Evolutionary conservation across 2,329 filamentous ascomycete species (phyloP), one percentile per base, ranked within the genome.

Genomic region (Exophiala oligosperma): DNA sequence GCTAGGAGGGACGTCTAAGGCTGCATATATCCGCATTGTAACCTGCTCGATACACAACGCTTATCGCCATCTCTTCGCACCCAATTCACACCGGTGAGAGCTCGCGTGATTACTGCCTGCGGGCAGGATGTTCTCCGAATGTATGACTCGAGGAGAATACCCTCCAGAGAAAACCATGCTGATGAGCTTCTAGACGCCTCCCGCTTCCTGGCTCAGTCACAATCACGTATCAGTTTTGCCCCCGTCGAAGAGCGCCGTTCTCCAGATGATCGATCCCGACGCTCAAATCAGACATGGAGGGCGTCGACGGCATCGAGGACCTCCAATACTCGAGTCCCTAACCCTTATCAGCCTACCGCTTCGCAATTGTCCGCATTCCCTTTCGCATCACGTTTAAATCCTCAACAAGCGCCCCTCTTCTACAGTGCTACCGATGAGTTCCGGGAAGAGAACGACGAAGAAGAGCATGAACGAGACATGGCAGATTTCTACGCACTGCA

Each of bases 401-500:
- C 64, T 11, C 88, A 90, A 57, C 90, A 92, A 66, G 92, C 93
- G 8, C 94, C 94, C 55, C 80, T 99, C n/a, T 97, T 99, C 73
- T 92, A 94, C 74, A 96, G 91, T 69, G 87, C 90, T 3, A 84
- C 92, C 14, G 92, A 96, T 72, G 91, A 95, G 70, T 94, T 95
- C 64, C 86, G 89, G 61, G 92, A 97, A 74, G 91, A 95, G 70
- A 92, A 97, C 63, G 93, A 97, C 61, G 92, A 94, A 71, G 89
- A 91, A 67, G 92, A 96, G 74, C 87, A 91, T 67, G 90, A 95
- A 67, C 81, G 92, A 54, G 93, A 97, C 70, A 90, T 93, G 35
- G 92, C 92, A n/a, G 94, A 97, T 74, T 87, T 94, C 65, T 95
- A 92, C 74, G 93, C 93, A 4, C 79, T 99, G 57, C 92, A 97